Percentiles rank a stretch among this genome's conserved stretches.
Evolutionary conservation across 2,329 filamentous ascomycete species (phyloP).

Genomic region (Ophiostoma triangulosporum): DNA sequence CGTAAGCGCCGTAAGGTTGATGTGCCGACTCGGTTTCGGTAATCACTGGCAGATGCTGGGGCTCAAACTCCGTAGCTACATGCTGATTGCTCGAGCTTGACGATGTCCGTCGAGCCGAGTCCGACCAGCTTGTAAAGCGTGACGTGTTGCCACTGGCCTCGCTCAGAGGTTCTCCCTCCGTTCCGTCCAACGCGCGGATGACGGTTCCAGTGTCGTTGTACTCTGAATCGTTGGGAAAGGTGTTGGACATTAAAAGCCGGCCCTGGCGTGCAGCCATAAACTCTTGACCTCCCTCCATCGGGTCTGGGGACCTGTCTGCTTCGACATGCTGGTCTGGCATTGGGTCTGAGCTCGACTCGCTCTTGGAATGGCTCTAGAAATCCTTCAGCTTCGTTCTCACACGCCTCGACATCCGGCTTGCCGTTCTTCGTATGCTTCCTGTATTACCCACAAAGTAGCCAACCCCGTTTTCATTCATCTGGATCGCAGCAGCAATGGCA

Average conservation of each 20-base stretch:
- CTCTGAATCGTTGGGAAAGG: constrained; percentile 4
- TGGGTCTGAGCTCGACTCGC: constrained; percentile 2
- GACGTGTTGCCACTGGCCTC: constrained; percentile 8
- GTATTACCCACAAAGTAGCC: not conserved
- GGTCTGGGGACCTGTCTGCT: constrained; percentile 23
- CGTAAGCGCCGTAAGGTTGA: not conserved
- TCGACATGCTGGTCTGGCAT: constrained; percentile 37
- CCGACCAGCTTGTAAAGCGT: constrained; percentile 15
- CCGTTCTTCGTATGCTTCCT: constrained; percentile 11
- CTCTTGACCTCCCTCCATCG: constrained; percentile 5
- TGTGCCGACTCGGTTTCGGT: not conserved
- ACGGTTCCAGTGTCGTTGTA: constrained; percentile 3
- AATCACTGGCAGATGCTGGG: constrained; percentile 5
- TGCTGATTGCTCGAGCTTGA: constrained; percentile 3
- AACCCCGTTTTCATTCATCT: not conserved
- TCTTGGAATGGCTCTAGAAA: constrained; percentile 12
- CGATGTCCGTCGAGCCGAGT: constrained; percentile 5
- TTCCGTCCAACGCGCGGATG: not conserved
- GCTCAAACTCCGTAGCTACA: not conserved
- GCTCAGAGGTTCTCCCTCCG: not conserved
- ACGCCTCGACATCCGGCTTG: constrained; percentile 11
- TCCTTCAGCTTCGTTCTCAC: constrained; percentile 8
- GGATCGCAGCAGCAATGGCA: not conserved
- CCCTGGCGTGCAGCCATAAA: constrained; percentile 11
- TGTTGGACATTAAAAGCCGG: constrained; percentile 3